A percentile compares a stretch with the other conserved stretches of the same genome.
phyloP scores from a whole-genome alignment of 768 basidiomycete species.

The Butyriboletus loyo region DNA sequence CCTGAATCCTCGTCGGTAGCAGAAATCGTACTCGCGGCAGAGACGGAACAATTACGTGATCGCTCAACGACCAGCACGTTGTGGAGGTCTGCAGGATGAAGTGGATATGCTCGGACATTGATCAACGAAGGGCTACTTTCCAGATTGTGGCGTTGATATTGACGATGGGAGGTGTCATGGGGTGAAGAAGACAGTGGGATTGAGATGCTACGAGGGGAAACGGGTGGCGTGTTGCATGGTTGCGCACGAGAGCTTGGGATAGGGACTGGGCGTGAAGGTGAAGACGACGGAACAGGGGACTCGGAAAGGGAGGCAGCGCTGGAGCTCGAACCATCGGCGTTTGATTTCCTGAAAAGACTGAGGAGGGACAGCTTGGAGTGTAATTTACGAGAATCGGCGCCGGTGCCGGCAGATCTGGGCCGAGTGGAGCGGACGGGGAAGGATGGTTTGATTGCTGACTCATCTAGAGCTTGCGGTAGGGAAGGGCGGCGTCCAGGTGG shows the following conservation, averaged over 20 bases:
- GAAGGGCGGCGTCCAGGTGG: constrained; percentile 60
- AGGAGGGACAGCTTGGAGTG: constrained; percentile 73
- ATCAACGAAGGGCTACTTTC: constrained; percentile 22
- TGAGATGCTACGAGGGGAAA: constrained; percentile 28
- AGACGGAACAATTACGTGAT: constrained; percentile 35
- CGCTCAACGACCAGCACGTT: constrained; percentile 37
- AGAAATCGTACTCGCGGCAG: constrained; percentile 29
- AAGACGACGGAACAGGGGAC: constrained; percentile 24
- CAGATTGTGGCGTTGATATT: constrained; percentile 21
- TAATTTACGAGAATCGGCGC: constrained; percentile 54
- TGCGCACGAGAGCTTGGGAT: constrained; percentile 18
- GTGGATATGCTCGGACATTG: constrained; percentile 27
- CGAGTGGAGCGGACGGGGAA: constrained; percentile 41
- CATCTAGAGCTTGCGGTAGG: constrained; percentile 51
- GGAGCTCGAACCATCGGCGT: constrained; percentile 35
- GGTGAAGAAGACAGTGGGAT: constrained; percentile 30
- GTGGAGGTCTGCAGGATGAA: constrained; percentile 49
- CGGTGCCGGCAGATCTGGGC: constrained; percentile 73
- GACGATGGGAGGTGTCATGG: constrained; percentile 20
- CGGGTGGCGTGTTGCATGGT: constrained; percentile 18
- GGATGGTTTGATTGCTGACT: constrained; percentile 32
- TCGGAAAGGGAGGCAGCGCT: constrained; percentile 35
- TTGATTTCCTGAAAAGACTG: constrained; percentile 66
- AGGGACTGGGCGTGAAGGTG: constrained; percentile 27
- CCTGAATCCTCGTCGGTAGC: constrained; percentile 23